Evolutionary conservation across 805 yeast species (phyloP).

Genomic region (Lipomyces mesembrius): DNA sequence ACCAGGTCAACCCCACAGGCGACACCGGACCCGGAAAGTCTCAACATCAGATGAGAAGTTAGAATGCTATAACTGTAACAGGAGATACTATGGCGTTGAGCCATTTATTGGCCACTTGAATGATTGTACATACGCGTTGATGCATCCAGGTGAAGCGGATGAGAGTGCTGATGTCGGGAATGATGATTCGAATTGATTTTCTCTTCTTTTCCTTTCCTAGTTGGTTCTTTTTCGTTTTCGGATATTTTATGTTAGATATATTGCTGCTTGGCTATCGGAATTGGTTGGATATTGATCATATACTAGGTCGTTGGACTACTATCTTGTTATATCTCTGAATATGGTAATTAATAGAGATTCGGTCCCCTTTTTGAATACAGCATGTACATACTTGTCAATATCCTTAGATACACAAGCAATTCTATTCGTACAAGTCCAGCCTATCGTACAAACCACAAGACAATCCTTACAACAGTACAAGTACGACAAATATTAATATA

Average conservation of each 20-base stretch:
- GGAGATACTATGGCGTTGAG: slow-evolving; percentile 21
- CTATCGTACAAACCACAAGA: background rate
- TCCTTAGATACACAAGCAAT: background rate
- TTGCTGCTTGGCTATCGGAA: too few species aligned
- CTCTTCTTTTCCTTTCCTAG: too few species aligned
- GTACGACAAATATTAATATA: background rate
- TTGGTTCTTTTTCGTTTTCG: too few species aligned
- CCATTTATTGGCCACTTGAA: slow-evolving; percentile 27
- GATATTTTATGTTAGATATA: too few species aligned
- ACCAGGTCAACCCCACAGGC: slow-evolving; percentile 6
- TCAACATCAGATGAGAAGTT: slow-evolving; percentile 16
- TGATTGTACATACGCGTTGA: slow-evolving; percentile 34
- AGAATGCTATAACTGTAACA: slow-evolving; percentile 24
- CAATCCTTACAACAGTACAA: background rate
- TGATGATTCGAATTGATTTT: background rate
- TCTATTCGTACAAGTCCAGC: background rate
- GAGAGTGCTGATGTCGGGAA: slow-evolving; percentile 5
- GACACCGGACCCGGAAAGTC: slow-evolving; percentile 10
- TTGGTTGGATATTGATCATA: too few species aligned
- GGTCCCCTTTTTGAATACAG: too few species aligned
- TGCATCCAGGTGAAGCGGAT: slow-evolving; percentile 29
- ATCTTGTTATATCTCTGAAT: too few species aligned
- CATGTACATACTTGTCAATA: too few species aligned
- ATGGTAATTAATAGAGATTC: too few species aligned
- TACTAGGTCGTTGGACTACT: too few species aligned